A percentile compares a stretch with the other conserved stretches of the same genome.
phyloP scores from a whole-genome alignment of 345 rosid species.

The Reutealis trisperma region DNA sequence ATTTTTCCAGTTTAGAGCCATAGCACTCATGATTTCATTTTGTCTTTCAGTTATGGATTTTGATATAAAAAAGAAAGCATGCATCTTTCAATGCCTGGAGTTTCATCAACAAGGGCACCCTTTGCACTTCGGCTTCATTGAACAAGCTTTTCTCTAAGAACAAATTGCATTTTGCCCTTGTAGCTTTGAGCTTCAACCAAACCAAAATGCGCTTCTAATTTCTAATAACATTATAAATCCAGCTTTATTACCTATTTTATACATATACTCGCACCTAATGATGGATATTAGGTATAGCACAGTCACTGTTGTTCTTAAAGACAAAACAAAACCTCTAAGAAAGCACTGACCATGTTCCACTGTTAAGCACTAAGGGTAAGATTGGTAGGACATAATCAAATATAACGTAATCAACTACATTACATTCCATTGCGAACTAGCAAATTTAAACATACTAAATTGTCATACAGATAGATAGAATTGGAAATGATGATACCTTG shows the following conservation, averaged over 20 bases:
- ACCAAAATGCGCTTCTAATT: not conserved
- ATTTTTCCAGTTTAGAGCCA: not conserved
- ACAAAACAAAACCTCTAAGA: no score
- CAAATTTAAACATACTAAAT: no score
- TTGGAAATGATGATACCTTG: constrained; percentile 41
- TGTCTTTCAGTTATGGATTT: not conserved
- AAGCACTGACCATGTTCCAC: not conserved
- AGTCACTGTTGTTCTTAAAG: no score
- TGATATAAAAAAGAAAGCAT: not conserved
- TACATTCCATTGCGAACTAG: no score
- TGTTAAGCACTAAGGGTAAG: not conserved
- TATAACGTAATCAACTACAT: no score
- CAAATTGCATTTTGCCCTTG: not conserved
- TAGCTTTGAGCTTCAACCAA: not conserved
- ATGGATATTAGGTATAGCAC: no score
- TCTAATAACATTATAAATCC: not conserved
- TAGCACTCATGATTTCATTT: not conserved
- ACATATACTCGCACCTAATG: not conserved
- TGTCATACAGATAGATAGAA: not conserved
- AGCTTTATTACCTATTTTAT: not conserved
- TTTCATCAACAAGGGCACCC: not conserved
- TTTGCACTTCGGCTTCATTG: not conserved
- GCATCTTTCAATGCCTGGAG: not conserved
- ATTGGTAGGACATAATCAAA: no score
- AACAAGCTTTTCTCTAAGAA: not conserved